phyloP scores from a whole-genome alignment of 768 basidiomycete genomes.

The Lentinula edodes region DNA sequence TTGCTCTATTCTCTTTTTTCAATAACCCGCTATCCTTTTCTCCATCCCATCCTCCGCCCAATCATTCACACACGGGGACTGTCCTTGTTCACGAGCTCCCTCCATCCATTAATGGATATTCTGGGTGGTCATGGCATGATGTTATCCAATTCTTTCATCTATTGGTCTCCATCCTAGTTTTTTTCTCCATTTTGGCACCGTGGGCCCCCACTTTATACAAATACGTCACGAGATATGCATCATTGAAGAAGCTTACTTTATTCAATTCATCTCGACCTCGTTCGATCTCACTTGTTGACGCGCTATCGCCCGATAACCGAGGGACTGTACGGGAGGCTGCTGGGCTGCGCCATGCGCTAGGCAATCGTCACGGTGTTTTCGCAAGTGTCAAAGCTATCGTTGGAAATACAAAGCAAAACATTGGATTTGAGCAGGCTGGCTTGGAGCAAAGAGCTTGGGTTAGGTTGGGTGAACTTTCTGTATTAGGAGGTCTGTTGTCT shows the following conservation, averaged over 20 bases:
- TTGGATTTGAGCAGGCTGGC: conserved; percentile 29
- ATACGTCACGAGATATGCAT: neutral
- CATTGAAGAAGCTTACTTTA: neutral
- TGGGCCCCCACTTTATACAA: conserved; percentile 19
- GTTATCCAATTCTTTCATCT: conserved; percentile 62
- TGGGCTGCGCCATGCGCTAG: conserved; percentile 32
- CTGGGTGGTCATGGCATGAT: conserved; percentile 43
- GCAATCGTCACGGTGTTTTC: conserved; percentile 5
- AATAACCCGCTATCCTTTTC: conserved; percentile 56
- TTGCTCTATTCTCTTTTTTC: conserved; percentile 83
- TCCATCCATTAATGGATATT: conserved; percentile 6
- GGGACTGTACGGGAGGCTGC: conserved; percentile 33
- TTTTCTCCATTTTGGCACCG: conserved; percentile 49
- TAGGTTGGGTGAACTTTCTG: conserved; percentile 42
- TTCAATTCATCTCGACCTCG: conserved; percentile 9
- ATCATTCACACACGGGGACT: conserved; percentile 52
- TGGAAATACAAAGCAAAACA: conserved; percentile 21
- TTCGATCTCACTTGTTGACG: conserved; percentile 23
- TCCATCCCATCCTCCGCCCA: conserved; percentile 14
- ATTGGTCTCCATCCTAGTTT: conserved; percentile 55
- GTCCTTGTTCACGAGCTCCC: conserved; percentile 41
- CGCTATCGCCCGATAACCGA: conserved; percentile 23
- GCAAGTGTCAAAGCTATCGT: conserved; percentile 1
- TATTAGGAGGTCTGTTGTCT: conserved; percentile 20
- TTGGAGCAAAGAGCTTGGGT: conserved; percentile 46